Conservation (phyloP, 2,329 filamentous ascomycete species). For the Arthrobotrys megalospora region DNA sequence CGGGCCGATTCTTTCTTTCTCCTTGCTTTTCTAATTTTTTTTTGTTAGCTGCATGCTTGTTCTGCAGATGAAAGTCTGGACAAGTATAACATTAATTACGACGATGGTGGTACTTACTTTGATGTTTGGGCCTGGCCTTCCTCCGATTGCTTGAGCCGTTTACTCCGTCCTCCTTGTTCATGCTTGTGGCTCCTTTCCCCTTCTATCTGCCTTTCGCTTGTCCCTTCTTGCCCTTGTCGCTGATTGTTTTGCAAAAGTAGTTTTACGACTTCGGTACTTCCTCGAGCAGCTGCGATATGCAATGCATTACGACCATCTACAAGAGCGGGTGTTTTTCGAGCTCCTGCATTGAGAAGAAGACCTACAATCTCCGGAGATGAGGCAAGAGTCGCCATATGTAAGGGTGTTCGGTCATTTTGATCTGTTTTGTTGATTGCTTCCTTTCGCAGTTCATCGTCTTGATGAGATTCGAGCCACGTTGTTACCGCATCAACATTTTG, state of each 20-base stretch:
- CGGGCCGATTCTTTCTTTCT: slow-evolving; percentile 49
- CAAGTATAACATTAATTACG: too few relatives aligned
- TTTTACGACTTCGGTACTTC: slow-evolving; percentile 78
- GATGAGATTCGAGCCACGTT: too few relatives aligned
- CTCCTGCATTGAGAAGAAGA: slow-evolving; percentile 79
- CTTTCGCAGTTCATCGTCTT: too few relatives aligned
- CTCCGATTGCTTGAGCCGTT: too few relatives aligned
- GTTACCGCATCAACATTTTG: too few relatives aligned
- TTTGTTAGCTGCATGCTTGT: too few relatives aligned
- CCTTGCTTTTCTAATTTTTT: too few relatives aligned
- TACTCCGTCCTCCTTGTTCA: too few relatives aligned
- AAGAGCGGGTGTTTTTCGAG: slow-evolving; percentile 79
- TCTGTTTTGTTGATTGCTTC: slow-evolving; percentile 81
- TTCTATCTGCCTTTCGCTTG: slow-evolving; percentile 75
- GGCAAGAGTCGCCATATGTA: slow-evolving; percentile 82
- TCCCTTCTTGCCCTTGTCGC: slow-evolving; percentile 75
- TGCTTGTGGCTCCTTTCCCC: slow-evolving; percentile 66
- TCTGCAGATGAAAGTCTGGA: too few relatives aligned
- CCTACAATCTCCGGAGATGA: slow-evolving; percentile 77
- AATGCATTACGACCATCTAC: slow-evolving; percentile 85
- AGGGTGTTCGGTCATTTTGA: slow-evolving; percentile 82
- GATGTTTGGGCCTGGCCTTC: too few relatives aligned
- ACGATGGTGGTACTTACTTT: too few relatives aligned
- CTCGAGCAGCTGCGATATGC: slow-evolving; percentile 82
- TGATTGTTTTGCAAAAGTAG: slow-evolving; percentile 81